Evolutionary conservation across 805 yeast genomes (phyloP), one percentile per base, ranked within the genome.

Genomic region (Saccharomycopsis fibuligera): DNA sequence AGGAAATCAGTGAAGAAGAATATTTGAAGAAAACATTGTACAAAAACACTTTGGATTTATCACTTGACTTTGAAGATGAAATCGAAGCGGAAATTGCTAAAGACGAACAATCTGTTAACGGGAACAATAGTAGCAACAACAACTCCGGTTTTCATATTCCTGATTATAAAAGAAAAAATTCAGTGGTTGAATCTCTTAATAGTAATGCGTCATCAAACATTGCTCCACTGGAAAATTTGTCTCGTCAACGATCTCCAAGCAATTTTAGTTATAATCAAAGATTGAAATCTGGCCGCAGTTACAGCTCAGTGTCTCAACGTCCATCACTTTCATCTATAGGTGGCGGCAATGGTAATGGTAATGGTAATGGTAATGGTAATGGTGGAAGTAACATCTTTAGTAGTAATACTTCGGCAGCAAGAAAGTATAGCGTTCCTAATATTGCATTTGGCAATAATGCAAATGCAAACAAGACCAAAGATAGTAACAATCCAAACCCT

Each of bases 1-100:
- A 78, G 56, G 82, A 79, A 54, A 69, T 73, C n/a, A 64, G 68
- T 12, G 74, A 74, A 25, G 65, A 63, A 9, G 55, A 53, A n/a
- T 70, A 60, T 49, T 42, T 53, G 35, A 53, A 58, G 2, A 57
- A 58, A 16, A 58, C 60, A 19, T 50, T 68, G 17, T 65, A 54
- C 56, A 58, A 58, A 33, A 35, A 31, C 9, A 23, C 35, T n/a
- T 29, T 45, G 37, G 38, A 45, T 30, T 39, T 48, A 21, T 39
- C 23, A n/a, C 36, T 47, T 17, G 49, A 49, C 21, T 35, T 45
- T n/a, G 49, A 49, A n/a, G 44, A 41, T 23, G 47, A 41, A 25
- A 35, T 41, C 16, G 33, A 33, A 9, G 30, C 31, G 10, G 46
- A 49, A 30, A 4, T 49, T 12, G 27, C 17, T 22, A 45, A 44